These are phyloP conservation scores for Schrenkiella parvula DNA, from an alignment of 345 rosid species.

Conservation along the genomic window DNA sequence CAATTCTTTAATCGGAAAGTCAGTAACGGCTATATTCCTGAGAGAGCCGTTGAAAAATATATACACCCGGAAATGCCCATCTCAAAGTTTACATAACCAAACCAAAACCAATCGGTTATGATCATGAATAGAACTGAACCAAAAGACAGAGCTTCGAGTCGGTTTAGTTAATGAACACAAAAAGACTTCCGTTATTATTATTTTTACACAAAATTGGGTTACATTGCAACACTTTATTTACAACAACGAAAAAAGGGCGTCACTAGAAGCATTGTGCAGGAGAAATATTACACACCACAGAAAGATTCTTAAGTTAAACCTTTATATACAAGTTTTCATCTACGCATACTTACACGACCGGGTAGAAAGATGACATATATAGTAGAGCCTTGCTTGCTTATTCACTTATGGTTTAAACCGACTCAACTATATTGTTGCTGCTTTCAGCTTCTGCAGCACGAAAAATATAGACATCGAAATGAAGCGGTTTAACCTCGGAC, in stretches of 20 bases:
- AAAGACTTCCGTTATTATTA: background rate
- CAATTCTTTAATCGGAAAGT: slow-evolving; percentile 1
- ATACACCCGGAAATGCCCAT: background rate
- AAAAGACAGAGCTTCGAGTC: background rate
- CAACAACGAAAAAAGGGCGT: background rate
- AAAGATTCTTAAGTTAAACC: background rate
- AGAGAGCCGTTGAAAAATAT: slow-evolving; percentile 20
- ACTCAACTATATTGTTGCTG: slow-evolving; percentile 8
- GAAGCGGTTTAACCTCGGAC: background rate
- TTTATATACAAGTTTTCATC: background rate
- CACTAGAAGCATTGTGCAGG: background rate
- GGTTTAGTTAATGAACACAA: background rate
- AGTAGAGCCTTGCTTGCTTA: background rate
- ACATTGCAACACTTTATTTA: background rate
- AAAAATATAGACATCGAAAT: slow-evolving; percentile 13
- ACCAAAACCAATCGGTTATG: background rate
- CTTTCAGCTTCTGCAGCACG: slow-evolving; percentile 22
- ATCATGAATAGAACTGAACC: background rate
- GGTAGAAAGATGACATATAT: background rate
- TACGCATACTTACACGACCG: background rate
- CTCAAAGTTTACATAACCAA: background rate
- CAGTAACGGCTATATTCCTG: slow-evolving; percentile 14
- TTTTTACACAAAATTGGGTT: background rate
- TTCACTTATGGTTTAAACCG: background rate
- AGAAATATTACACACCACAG: background rate